These are phyloP conservation scores for Trypanosoma caninum DNA, from an alignment of 208 protist genomes.

Conservation along the genomic window DNA sequence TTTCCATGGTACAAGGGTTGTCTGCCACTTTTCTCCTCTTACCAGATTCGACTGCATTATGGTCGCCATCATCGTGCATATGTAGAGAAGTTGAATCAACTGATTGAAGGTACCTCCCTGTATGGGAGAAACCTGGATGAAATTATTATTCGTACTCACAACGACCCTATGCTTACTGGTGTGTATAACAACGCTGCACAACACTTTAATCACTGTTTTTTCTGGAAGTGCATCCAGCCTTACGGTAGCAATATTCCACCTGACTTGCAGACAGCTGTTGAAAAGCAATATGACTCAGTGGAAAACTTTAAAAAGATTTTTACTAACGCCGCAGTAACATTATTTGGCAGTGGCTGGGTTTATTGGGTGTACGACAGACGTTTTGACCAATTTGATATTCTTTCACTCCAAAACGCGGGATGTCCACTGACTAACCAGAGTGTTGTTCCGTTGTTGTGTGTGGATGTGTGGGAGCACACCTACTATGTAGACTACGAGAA, in stretches of 20 bases:
- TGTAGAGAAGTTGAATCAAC: conserved; percentile 89
- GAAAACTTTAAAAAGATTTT: conserved; percentile 83
- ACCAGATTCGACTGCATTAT: conserved; percentile 90
- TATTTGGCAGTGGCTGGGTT: conserved; percentile 92
- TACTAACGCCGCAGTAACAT: conserved; percentile 49
- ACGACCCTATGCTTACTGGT: conserved; percentile 41
- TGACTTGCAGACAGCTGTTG: conserved; percentile 70
- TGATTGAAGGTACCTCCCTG: conserved; percentile 83
- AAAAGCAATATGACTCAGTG: conserved; percentile 79
- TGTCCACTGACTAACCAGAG: conserved; percentile 64
- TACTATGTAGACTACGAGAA: conserved; percentile 96
- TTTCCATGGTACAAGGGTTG: conserved; percentile 91
- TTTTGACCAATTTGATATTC: conserved; percentile 69
- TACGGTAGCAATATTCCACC: conserved; percentile 87
- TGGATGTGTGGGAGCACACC: conserved; percentile 95
- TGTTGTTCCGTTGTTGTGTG: conserved; percentile 74
- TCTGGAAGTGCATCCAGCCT: conserved; percentile 91
- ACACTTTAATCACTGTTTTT: conserved; percentile 92
- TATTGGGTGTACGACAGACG: conserved; percentile 84
- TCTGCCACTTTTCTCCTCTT: conserved; percentile 83
- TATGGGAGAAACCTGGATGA: conserved; percentile 83
- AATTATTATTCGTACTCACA: conserved; percentile 59
- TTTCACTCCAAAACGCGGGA: conserved; percentile 76
- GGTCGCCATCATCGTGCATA: conserved; percentile 86
- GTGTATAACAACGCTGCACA: conserved; percentile 92